Percentiles rank a stretch among this genome's conserved stretches.
Evolutionary conservation across 169 alveolate genomes (phyloP).

Genomic region (Eimeria maxima): DNA sequence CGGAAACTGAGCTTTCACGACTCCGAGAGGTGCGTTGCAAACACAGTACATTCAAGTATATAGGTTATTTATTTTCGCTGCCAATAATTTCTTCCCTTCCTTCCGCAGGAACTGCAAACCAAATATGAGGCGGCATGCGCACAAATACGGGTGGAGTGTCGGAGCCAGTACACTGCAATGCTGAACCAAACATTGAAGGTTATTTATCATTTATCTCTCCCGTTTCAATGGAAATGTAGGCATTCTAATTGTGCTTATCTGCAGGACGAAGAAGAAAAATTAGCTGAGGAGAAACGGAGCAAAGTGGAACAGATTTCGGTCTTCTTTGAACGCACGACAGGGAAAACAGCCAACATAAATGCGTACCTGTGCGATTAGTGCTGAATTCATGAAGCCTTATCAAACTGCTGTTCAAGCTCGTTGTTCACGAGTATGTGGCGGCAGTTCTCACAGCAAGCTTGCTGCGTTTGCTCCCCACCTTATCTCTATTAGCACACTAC

Average conservation of each 20-base stretch:
- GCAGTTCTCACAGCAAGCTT: not conserved
- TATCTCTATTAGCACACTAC: not conserved
- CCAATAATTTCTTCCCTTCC: not conserved
- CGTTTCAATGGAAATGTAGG: too few species aligned
- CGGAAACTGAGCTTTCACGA: not conserved
- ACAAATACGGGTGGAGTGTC: constrained; percentile 25
- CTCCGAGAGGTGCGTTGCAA: not conserved
- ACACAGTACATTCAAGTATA: not conserved
- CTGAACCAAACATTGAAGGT: constrained; percentile 51
- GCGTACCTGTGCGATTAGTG: not conserved
- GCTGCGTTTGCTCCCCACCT: not conserved
- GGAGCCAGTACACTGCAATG: constrained; percentile 24
- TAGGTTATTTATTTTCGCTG: not conserved
- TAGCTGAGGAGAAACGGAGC: constrained; percentile 19
- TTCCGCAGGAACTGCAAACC: constrained; percentile 26
- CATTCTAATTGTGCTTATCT: too few species aligned
- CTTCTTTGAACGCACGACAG: not conserved
- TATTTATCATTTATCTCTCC: not conserved
- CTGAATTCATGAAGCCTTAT: not conserved
- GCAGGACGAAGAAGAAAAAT: constrained; percentile 38
- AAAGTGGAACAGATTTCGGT: not conserved
- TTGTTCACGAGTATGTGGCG: not conserved
- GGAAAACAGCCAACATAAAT: not conserved
- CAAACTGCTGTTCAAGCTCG: not conserved
- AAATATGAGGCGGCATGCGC: constrained; percentile 48